These are phyloP conservation scores for Daldinia loculata DNA, from an alignment of 495 filamentous ascomycete genomes.

Conservation along the genomic window DNA sequence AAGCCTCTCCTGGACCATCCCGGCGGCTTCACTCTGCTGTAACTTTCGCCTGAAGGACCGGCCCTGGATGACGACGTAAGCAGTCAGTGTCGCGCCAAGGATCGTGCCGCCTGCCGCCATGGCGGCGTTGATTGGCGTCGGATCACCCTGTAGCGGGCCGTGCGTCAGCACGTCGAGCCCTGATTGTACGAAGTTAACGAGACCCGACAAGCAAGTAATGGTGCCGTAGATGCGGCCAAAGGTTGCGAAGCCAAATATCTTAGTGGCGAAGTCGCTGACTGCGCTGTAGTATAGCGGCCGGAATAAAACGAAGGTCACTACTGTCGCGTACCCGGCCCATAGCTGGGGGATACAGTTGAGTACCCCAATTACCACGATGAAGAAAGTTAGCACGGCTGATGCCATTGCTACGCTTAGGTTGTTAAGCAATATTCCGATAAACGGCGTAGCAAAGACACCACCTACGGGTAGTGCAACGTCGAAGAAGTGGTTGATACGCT, in stretches of 20 bases:
- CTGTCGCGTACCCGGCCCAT: constrained; percentile 46
- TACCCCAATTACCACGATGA: constrained; percentile 57
- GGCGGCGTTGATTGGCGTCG: constrained; percentile 56
- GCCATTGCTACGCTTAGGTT: constrained; percentile 58
- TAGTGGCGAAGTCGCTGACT: constrained; percentile 65
- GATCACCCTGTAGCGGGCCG: constrained; percentile 52
- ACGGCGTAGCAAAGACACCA: constrained; percentile 58
- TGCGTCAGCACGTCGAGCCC: constrained; percentile 60
- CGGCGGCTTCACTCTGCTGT: constrained; percentile 11
- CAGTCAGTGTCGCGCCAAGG: constrained; percentile 34
- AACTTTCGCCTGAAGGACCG: constrained; percentile 20
- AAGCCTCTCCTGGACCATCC: constrained; percentile 25
- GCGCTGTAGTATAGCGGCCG: constrained; percentile 59
- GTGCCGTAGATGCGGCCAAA: constrained; percentile 65
- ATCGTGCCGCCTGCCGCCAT: constrained; percentile 44
- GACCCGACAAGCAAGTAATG: constrained; percentile 60
- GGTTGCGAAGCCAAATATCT: constrained; percentile 65
- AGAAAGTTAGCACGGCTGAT: constrained; percentile 51
- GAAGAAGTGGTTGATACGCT: constrained; percentile 60
- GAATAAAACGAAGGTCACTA: constrained; percentile 45
- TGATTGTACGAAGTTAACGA: constrained; percentile 61
- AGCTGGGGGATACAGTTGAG: constrained; percentile 48
- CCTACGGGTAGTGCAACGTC: constrained; percentile 60
- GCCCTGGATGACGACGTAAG: constrained; percentile 33
- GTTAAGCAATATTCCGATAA: constrained; percentile 61